Conservation (phyloP, 805 yeast species). For the Ogataea glucozyma region DNA sequence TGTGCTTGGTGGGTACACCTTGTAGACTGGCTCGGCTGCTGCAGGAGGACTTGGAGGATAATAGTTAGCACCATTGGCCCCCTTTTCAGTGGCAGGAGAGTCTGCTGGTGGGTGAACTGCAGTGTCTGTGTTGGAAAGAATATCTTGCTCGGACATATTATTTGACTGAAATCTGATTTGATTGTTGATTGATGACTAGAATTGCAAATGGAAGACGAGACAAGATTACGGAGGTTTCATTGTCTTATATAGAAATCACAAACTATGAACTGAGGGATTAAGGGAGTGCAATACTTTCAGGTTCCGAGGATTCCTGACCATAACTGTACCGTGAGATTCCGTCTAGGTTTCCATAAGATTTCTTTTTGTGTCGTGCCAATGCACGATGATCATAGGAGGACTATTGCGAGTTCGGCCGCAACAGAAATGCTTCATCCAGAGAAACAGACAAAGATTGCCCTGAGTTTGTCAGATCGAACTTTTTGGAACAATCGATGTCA, state of each 20-base stretch:
- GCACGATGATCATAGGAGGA: background rate
- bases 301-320: background rate
- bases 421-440: background rate
- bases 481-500: conserved; percentile 2
- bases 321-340: too few species aligned
- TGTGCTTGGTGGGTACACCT: conserved; percentile 42
- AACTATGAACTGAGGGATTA: background rate
- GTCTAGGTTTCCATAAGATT: too few species aligned
- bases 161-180: background rate
- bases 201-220: background rate
- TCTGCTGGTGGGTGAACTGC: conserved; percentile 24
- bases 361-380: too few species aligned
- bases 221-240: background rate
- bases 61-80: background rate
- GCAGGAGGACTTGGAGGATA: background rate
- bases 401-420: background rate
- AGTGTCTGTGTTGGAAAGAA: conserved; percentile 31
- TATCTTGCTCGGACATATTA: conserved; percentile 24
- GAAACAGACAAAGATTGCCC: too few species aligned
- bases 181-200: background rate
- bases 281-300: background rate
- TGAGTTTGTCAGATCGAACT: conserved; percentile 2
- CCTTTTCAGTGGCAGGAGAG: conserved; percentile 13
- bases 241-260: background rate
- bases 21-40: conserved; percentile 18